Percentiles rank a stretch among this genome's conserved stretches.
Evolutionary conservation across 495 filamentous ascomycete genomes (phyloP).

Genomic region (Neurospora terricola): DNA sequence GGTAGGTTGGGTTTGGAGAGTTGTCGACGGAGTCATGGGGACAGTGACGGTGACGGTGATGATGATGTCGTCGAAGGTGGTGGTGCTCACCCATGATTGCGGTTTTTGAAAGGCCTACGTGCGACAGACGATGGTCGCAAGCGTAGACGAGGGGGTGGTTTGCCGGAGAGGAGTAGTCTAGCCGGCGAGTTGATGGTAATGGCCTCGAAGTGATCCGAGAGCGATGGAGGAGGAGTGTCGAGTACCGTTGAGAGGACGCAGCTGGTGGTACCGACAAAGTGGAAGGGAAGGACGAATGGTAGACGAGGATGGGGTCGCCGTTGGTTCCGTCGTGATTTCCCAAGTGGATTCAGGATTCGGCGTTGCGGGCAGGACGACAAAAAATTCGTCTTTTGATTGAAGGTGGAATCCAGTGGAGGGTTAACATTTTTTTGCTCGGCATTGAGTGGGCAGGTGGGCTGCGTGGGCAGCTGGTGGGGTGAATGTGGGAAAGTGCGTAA

Average conservation of each 20-base stretch:
- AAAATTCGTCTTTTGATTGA: not conserved
- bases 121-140: conserved; percentile 31
- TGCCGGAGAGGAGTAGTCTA: conserved; percentile 3
- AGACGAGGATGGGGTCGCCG: not conserved
- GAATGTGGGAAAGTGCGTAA: not conserved
- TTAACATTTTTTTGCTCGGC: conserved; percentile 22
- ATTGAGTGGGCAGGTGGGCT: conserved; percentile 6
- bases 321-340: not conserved
- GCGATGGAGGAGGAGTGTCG: not conserved
- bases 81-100: conserved; percentile 79
- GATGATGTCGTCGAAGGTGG: conserved; percentile 7
- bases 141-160: conserved; percentile 29
- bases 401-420: conserved; percentile 15
- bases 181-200: not conserved
- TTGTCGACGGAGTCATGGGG: conserved; percentile 1
- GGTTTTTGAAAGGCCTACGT: conserved; percentile 35
- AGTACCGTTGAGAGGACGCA: not conserved
- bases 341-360: not conserved
- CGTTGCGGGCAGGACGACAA: not conserved
- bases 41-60: not conserved
- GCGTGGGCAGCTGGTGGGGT: not conserved
- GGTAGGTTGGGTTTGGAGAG: not conserved
- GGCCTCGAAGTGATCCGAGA: not conserved
- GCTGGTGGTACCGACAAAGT: not conserved
- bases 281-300: not conserved